Evolutionary conservation across 116 monocot genomes (phyloP), one percentile per base, ranked within the genome.

Genomic region (Trichopus zeylanicus): DNA sequence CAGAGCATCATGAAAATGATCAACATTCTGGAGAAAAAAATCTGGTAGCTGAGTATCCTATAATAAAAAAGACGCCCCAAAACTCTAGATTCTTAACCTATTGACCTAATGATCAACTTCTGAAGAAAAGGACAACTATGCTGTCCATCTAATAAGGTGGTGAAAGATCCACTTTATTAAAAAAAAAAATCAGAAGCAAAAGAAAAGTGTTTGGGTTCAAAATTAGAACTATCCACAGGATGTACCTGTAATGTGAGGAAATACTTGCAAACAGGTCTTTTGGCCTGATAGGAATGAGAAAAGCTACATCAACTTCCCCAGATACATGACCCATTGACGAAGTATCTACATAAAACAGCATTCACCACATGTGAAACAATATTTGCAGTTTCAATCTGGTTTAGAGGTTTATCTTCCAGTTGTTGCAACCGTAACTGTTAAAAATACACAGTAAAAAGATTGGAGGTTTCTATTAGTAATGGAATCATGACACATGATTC

Each of bases 181-280:
- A 35, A 35, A 35, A 5, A 35, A 35, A 35, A 5, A 35, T 35
- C 10, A 5, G 10, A 10, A 10, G 10, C 10, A 35, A 5, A 3
- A 24, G 7, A 49, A 20, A 49, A 20, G 8, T 4, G 6, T 24
- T 7, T 21, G 15, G 22, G 49, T 49, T 0, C 19, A 49, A 49
- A 10, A 57, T 11, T 22, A 3, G 15, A 11, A 19, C 22, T 24
- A 61, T 18, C 5, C 27, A 58, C 3, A 33, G n/a, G 3, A 35
- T 5, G 48, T 83, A 86, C 91, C 91, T 86, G 70, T 31, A 78
- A 54, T 61, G 86, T 75, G 65, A 73, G 75, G 67, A 77, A 86
- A 67, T 80, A 91, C 34, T 80, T 91, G 80, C 91, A 91, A 19
- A 34, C 5, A n/a, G 86, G 86, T 63, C 66, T 80, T 51, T 56